These are phyloP conservation scores for Pleurotus cornucopiae DNA, from an alignment of 768 basidiomycete species.

Conservation along the genomic window DNA sequence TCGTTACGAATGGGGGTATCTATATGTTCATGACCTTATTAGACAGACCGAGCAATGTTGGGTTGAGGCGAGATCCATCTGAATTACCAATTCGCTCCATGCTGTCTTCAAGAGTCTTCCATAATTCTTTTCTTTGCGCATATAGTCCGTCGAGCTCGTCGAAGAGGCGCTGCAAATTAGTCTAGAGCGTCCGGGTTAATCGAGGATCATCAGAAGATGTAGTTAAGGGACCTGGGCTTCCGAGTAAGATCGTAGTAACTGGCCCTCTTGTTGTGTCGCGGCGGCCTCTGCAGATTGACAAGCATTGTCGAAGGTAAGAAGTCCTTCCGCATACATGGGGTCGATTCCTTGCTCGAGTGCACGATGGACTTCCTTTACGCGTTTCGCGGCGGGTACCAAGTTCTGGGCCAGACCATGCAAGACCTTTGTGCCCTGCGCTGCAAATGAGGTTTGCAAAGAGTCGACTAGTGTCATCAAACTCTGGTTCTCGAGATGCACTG, in stretches of 20 bases:
- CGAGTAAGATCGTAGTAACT: slow-evolving; percentile 31
- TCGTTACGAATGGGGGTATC: slow-evolving; percentile 35
- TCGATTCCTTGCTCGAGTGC: slow-evolving; percentile 35
- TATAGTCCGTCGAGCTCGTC: slow-evolving; percentile 46
- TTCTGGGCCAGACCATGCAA: slow-evolving; percentile 37
- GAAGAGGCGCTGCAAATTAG: slow-evolving; percentile 35
- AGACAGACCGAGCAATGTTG: background rate
- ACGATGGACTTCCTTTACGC: slow-evolving; percentile 36
- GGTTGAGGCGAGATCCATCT: background rate
- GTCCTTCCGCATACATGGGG: slow-evolving; percentile 31
- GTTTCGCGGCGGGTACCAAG: slow-evolving; percentile 45
- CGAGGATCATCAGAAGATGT: background rate
- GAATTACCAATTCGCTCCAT: slow-evolving; percentile 6
- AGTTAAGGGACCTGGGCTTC: slow-evolving; percentile 36
- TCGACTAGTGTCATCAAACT: slow-evolving; percentile 32
- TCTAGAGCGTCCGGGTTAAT: slow-evolving; percentile 26
- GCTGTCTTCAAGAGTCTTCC: slow-evolving; percentile 46
- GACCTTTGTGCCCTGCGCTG: slow-evolving; percentile 29
- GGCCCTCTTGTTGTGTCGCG: slow-evolving; percentile 38
- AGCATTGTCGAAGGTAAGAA: slow-evolving; percentile 50
- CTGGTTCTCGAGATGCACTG: slow-evolving; percentile 23
- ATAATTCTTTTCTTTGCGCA: slow-evolving; percentile 43
- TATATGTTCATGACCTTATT: slow-evolving; percentile 7
- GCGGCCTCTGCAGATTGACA: slow-evolving; percentile 49
- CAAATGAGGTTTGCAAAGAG: slow-evolving; percentile 38